Base-by-base conservation (phyloP, 140 eudicot species). In the Bidens hawaiensis region DNA sequence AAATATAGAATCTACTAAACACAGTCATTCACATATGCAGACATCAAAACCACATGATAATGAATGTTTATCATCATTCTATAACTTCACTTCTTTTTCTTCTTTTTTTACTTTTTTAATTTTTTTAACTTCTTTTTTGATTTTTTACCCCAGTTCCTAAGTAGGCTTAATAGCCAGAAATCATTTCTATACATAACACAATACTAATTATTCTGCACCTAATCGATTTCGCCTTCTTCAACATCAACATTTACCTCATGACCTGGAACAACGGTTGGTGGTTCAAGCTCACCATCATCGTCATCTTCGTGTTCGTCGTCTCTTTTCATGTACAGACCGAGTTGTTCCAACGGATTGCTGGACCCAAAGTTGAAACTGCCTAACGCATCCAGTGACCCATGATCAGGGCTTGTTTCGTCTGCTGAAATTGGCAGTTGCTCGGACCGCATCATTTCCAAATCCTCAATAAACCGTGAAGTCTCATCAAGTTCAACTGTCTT, bases 151-250 rank as follows among this genome's bases (percentile, higher is more conserved):
- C 6, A 23, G 49, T 36, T 50, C 25, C 40, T 12, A 23, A 70
- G 2, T 5, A 48, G 28, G 69, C 68, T 36, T 23, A 60, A 48
- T 23, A 47, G 75, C 69, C 38, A 46, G 66, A 36, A 43, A 25
- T 23, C 57, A 62, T 38, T n/a, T 71, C 64, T 71, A 71, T 71
- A 71, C 76, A 71, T 24, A 72, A 21, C 25, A 64, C 46, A 41
- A 48, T 56, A 4, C 63, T 66, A 74, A 8, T 58, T 51, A 48
- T 59, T 33, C 63, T 45, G 57, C 9, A 56, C 7, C 76, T 70
- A 88, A 72, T 90, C 97, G 23, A 90, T 86, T 55, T 90, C 95
- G 1, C 97, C 97, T 75, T 90, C 97, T 76, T 90, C 97, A 13
- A 76, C 85, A 40, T 89, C 97, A 18, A 76, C 30, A 33, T 25